phyloP scores from a whole-genome alignment of 805 yeast species.

The Lipomyces orientalis region DNA sequence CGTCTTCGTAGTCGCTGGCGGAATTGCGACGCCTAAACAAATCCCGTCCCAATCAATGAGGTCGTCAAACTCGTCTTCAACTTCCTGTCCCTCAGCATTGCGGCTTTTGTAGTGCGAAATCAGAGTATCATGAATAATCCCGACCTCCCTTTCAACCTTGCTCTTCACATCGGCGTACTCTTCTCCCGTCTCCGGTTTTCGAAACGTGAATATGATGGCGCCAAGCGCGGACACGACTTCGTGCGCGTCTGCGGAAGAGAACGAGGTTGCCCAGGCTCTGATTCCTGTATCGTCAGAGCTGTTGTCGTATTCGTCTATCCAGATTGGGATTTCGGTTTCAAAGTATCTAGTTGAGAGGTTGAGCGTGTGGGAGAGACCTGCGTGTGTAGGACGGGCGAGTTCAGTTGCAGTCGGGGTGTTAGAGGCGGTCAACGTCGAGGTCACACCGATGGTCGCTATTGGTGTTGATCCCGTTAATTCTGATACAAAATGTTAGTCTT shows the following conservation, averaged over 20 bases:
- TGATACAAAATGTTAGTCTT: slow-evolving; percentile 24
- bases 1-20: not conserved
- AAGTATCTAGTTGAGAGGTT: slow-evolving; percentile 45
- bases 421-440: not conserved
- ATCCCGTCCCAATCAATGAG: slow-evolving; percentile 35
- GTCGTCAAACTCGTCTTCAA: slow-evolving; percentile 39
- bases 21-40: slow-evolving; percentile 34
- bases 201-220: slow-evolving; percentile 46
- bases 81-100: slow-evolving; percentile 29
- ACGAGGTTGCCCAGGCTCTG: slow-evolving; percentile 45
- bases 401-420: not conserved
- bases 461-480: slow-evolving; percentile 43
- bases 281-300: slow-evolving; percentile 31
- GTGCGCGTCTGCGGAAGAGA: slow-evolving; percentile 45
- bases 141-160: slow-evolving; percentile 26
- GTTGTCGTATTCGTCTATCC: slow-evolving; percentile 46
- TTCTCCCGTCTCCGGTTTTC: slow-evolving; percentile 18
- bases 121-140: slow-evolving; percentile 25
- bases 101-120: slow-evolving; percentile 14
- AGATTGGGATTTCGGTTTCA: slow-evolving; percentile 44
- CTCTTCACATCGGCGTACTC: slow-evolving; percentile 28
- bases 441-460: slow-evolving; percentile 8
- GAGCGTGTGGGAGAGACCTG: slow-evolving; percentile 42
- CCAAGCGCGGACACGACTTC: slow-evolving; percentile 48
- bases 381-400: slow-evolving; percentile 35